Evolutionary conservation across 345 rosid genomes (phyloP), one percentile per base, ranked within the genome.

Genomic region (Alliaria petiolata): DNA sequence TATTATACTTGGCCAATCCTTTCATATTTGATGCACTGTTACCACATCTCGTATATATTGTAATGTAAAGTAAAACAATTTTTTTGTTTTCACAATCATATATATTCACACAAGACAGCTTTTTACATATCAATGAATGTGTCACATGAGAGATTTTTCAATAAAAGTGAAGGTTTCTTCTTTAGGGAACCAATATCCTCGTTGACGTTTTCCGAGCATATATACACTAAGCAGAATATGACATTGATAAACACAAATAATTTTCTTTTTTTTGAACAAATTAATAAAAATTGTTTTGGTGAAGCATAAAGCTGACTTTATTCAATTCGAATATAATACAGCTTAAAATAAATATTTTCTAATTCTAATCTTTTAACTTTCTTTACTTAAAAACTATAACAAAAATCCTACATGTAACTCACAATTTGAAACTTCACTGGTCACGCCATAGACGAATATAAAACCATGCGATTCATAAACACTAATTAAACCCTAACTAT

Each of bases 141-240:
- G 53, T 58, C 77, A 58, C 72, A 58, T 58, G 54, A 4, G 65
- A 39, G 58, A n/a, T 25, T 50, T 58, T 49, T 40, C 22, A 46
- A 56, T 17, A 56, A 74, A 74, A 74, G 78, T 58, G 60, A 51
- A 74, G 71, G 72, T 74, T 45, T 49, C 72, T 74, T 74, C 78
- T 74, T 74, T 74, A 65, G 72, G 78, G 78, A 74, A 74, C 78
- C 72, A 66, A 20, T 19, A 47, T 66, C 72, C 47, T 66, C 38
- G 78, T 66, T 66, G 78, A 66, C 78, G 71, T n/a, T n/a, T n/a
- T n/a, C n/a, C n/a, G n/a, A n/a, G n/a, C n/a, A n/a, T 42, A 45
- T 74, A 49, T 61, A 20, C 28, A 39, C 42, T 25, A n/a, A n/a
- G n/a, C n/a, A 14, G 40, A 58, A 40, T 58, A 65, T 39, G 62